phyloP scores from a whole-genome alignment of 139 green algal genomes.

The Auxenochlorella pyrenoidosa region DNA sequence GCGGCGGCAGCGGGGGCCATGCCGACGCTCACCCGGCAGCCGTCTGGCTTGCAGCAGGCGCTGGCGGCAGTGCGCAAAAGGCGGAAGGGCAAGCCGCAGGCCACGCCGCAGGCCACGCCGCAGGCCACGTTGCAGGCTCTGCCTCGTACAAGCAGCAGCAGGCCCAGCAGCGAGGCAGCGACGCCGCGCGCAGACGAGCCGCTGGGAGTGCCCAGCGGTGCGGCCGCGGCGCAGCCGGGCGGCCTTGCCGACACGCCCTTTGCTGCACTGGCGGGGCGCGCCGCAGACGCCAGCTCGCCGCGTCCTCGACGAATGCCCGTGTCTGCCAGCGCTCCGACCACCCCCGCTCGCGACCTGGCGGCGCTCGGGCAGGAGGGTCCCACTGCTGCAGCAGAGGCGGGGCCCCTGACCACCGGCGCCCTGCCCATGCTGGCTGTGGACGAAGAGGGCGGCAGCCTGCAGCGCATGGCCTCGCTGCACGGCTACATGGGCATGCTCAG shows the following conservation, averaged over 20 bases:
- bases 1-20: background rate
- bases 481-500: slow-evolving; percentile 45
- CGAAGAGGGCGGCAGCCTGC: slow-evolving; percentile 6
- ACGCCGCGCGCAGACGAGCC: background rate
- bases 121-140: background rate
- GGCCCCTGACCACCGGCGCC: background rate
- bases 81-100: background rate
- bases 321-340: slow-evolving; percentile 2
- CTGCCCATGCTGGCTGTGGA: background rate
- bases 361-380: background rate
- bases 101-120: background rate
- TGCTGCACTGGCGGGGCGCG: background rate
- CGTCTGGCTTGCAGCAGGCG: background rate
- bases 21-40: background rate
- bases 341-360: background rate
- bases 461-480: slow-evolving; percentile 40
- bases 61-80: background rate
- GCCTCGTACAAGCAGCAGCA: background rate
- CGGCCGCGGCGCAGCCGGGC: background rate
- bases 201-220: background rate
- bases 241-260: slow-evolving; percentile 2
- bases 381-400: background rate
- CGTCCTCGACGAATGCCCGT: background rate
- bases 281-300: background rate
- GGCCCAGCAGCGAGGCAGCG: background rate